Evolutionary conservation across 352 stramenopile genomes (phyloP).

Genomic region (Achlya hypogyna): DNA sequence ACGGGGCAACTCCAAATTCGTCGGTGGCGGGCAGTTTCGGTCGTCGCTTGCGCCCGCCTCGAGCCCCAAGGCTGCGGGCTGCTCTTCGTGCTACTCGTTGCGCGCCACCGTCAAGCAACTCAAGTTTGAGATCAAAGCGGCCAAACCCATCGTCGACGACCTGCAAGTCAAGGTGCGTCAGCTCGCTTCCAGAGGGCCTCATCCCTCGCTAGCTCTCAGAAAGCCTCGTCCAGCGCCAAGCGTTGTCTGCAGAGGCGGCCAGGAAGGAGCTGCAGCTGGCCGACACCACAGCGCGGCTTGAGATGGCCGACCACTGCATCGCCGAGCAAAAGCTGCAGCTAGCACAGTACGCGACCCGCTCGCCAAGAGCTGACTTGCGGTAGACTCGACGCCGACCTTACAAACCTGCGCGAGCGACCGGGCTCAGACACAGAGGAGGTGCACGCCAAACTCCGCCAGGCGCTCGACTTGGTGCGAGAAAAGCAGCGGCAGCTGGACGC

Average conservation of each 20-base stretch:
- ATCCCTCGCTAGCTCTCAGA: constrained; percentile 8
- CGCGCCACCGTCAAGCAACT: constrained; percentile 13
- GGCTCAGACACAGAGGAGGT: constrained; percentile 4
- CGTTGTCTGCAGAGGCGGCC: not conserved
- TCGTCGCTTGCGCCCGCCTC: not conserved
- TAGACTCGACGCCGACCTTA: not conserved
- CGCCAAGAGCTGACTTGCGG: not conserved
- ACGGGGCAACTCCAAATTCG: constrained; percentile 15
- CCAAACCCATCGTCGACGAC: constrained; percentile 7
- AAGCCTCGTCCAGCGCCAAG: not conserved
- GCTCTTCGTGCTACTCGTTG: constrained; percentile 7
- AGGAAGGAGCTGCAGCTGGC: not conserved
- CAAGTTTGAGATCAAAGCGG: constrained; percentile 2
- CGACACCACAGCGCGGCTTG: not conserved
- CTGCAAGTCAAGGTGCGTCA: constrained; percentile 10
- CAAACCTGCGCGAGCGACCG: not conserved
- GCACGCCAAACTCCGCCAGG: not conserved
- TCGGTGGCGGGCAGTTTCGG: constrained; percentile 16
- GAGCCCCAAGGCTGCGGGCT: constrained; percentile 4
- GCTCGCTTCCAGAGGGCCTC: not conserved
- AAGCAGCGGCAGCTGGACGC: constrained; percentile 1
- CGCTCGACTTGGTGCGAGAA: not conserved
- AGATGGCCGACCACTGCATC: not conserved
- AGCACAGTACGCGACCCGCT: not conserved
- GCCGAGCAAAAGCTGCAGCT: not conserved